Base-by-base conservation (phyloP, 345 rosid species). In the Gynandropsis gynandra region DNA sequence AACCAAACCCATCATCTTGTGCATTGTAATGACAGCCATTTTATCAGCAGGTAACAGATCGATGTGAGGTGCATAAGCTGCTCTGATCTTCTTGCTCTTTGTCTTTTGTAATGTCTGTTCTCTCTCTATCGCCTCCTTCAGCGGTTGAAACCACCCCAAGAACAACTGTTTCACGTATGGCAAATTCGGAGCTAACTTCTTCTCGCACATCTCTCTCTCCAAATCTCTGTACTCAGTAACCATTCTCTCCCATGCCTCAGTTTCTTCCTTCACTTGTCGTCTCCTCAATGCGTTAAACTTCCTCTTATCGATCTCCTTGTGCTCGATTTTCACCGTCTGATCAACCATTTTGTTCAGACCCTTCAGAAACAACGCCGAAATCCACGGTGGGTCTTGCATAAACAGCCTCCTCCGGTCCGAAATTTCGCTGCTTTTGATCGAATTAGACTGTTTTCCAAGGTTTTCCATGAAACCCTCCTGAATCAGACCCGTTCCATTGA, bases 1-100 rank as follows among this genome's bases (percentile, higher is more conserved):
- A 54, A 84, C 52, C 71, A 90, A 58, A 21, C 73, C 83, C 92
- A 90, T 80, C 87, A 87, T 80, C 79, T 87, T 90, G 54, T 90
- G 95, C 98, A 90, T 90, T 42, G 83, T 83, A 62, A 90, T 84
- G 37, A 90, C 72, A 0, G 96, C 98, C 92, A 90, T 84, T 67
- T 87, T 90, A 66, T 90, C 98, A 4, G 92, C 78, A 1, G 98
- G 84, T 47, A 90, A 59, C 56, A 79, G 72, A 12, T 81, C 92
- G 15, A 90, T 77, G 34, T 87, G 77, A 10, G 89, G 96, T 0
- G 96, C 86, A 62, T 80, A 87, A 2, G 95, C 90, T 0, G 86
- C 81, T 79, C 74, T 81, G 33, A 74, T 72, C 44, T 72, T 83
- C 69, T 75, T 76, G 35, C 60, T 71, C 73, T 80, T 69, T 24